Base-by-base conservation (phyloP, 306 rosid species). In the Cucumis melo region DNA sequence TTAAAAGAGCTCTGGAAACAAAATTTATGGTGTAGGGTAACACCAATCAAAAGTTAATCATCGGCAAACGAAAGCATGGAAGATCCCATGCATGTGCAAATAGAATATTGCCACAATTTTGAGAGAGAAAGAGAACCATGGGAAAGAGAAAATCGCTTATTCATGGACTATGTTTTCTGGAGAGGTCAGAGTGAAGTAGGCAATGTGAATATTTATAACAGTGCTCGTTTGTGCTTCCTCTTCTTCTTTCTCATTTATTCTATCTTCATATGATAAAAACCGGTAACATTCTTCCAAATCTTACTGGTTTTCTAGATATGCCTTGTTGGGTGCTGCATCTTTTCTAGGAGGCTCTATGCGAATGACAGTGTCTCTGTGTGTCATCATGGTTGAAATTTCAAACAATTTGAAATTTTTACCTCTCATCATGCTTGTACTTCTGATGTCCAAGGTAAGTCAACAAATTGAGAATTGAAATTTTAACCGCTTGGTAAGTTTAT, bases 261-360 rank as follows among this genome's bases (percentile, higher is more conserved):
- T 66, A 20, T 10, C 44, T 66, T 66, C 27, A 42, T 66, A 10
- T n/a, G 44, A 38, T 38, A 12, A 38, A 38, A 65, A 12, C 2
- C 5, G 0, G 41, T 42, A 15, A 71, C 57, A 12, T 46, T 46
- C 75, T 63, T 75, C 42, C 32, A 53, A 53, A 53, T 74, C n/a
- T 67, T 15, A 80, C 78, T 89, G 77, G 78, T 80, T 76, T 76
- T 87, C 74, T 81, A 94, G 97, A 85, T 94, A 94, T 87, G 98
- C 98, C 78, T 83, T 94, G 80, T 87, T 94, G 82, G 98, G 98
- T 78, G 98, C 96, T 78, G 98, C 98, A 72, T 90, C 98, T 82
- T 94, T 94, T 90, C 97, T 94, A 73, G 97, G 98, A 58, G 98
- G 97, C 75, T 94, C 98, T 73, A 94, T 94, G 98, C 88, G 97